Base-by-base conservation (phyloP, 495 filamentous ascomycete genomes). In the Gamarada debralockiae region DNA sequence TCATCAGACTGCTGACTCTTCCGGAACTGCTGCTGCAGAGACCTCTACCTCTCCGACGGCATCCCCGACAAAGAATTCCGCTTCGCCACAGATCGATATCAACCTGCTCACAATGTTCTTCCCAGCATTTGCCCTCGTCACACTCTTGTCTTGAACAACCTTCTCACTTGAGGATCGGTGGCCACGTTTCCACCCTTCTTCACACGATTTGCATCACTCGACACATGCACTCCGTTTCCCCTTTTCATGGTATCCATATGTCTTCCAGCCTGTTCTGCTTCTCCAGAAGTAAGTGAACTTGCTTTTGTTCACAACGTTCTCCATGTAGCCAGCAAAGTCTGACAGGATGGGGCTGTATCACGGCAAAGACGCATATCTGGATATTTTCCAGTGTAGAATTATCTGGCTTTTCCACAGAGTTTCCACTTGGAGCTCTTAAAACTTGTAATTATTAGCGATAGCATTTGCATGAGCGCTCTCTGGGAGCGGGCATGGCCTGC, bases 1-100 rank as follows among this genome's bases (percentile, higher is more conserved):
- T 13, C 50, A 58, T n/a, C 18, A 58, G 40, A 45, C 56, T 17
- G 14, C 40, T 29, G 29, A 39, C 10, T 37, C 34, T 12, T 41
- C 36, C 22, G 39, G 25, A 15, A 45, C 46, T 18, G 36, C 39
- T 21, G 50, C 50, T 34, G 49, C 36, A 20, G 44, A 21, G 15
- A 49, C 45, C 21, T 31, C 39, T 29, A 22, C 39, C 3, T 40
- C 47, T 25, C 2, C 48, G 15, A 27, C 27, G 3, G 5, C 48
- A 25, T 13, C 12, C n/a, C 44, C 44, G 8, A 15, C 22, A 47
- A 47, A 31, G 23, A 29, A 29, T 12, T 33, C 25, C n/a, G 15
- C 14, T 20, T 24, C 27, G 10, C 4, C n/a, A 12, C 52, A 21
- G 3, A 29, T 47, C 27, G 33, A 54, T 18, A 20, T 17, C 22